Conservation (phyloP, 257 asterid genomes). For the Fraxinus anomala region DNA sequence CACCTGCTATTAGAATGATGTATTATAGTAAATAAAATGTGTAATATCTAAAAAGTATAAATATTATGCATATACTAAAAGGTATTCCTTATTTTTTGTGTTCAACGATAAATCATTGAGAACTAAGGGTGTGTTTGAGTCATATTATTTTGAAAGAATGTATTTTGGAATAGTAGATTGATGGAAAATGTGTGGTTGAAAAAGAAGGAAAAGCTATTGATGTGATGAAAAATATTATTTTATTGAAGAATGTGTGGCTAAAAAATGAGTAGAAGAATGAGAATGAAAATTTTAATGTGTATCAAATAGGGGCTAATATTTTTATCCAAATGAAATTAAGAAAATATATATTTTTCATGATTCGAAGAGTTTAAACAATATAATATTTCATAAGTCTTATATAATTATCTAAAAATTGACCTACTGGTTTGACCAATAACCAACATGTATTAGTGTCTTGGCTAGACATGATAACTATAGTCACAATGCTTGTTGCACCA, state of each 20-base stretch:
- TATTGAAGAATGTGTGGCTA: too few relatives aligned
- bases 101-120: neutral
- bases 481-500: neutral
- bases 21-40: neutral
- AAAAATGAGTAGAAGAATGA: too few relatives aligned
- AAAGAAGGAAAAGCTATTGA: too few relatives aligned
- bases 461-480: neutral
- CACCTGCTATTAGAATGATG: neutral
- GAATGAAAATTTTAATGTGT: too few relatives aligned
- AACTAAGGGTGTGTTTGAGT: too few relatives aligned
- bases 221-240: too few relatives aligned
- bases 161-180: too few relatives aligned
- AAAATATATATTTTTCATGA: neutral
- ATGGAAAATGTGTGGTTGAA: too few relatives aligned
- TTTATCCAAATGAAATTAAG: neutral
- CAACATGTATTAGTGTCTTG: neutral
- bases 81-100: neutral
- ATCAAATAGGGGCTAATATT: neutral
- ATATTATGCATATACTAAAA: neutral
- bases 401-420: neutral
- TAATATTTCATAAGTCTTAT: neutral
- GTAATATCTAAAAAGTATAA: neutral
- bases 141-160: too few relatives aligned
- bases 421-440: neutral
- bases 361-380: neutral